These are phyloP conservation scores for Moesziomyces parantarcticus DNA, from an alignment of 1,284 basidiomycete species.

Conservation along the genomic window DNA sequence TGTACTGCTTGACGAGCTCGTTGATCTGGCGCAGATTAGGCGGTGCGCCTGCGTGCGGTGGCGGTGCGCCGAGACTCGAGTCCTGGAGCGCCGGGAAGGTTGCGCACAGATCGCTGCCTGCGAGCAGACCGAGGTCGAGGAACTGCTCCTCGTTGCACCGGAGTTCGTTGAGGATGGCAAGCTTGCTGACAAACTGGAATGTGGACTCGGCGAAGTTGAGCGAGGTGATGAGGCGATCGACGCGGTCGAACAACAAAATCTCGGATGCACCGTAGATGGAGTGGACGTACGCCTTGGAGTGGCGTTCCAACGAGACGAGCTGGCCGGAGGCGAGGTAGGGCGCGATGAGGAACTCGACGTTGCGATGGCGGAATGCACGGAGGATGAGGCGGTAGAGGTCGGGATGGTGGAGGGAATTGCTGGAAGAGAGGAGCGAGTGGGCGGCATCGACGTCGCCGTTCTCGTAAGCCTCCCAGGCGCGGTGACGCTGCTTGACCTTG, in stretches of 20 bases:
- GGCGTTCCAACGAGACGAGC: conserved; percentile 93
- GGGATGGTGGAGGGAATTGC: conserved; percentile 73
- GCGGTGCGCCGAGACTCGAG: conserved; percentile 68
- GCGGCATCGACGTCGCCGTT: conserved; percentile 78
- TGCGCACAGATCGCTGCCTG: conserved; percentile 86
- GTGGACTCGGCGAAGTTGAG: conserved; percentile 63
- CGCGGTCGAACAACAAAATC: conserved; percentile 82
- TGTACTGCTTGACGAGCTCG: conserved; percentile 67
- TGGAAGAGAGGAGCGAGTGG: conserved; percentile 81
- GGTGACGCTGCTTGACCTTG: conserved; percentile 50
- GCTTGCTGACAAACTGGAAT: conserved; percentile 88
- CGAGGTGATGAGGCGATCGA: conserved; percentile 94
- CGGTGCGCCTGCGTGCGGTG: conserved; percentile 31
- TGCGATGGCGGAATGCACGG: conserved; percentile 90
- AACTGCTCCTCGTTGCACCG: conserved; percentile 87
- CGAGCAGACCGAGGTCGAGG: conserved; percentile 89
- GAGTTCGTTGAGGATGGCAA: conserved; percentile 79
- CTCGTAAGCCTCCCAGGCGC: conserved; percentile 66
- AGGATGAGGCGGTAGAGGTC: conserved; percentile 93
- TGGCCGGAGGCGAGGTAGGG: conserved; percentile 92
- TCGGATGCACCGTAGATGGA: conserved; percentile 92
- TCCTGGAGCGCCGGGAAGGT: conserved; percentile 80
- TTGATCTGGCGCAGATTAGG: conserved; percentile 68
- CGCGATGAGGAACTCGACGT: conserved; percentile 94
- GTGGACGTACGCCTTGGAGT: conserved; percentile 92